Base-by-base conservation (phyloP, 768 basidiomycete species). In the Kwoniella shandongensis region DNA sequence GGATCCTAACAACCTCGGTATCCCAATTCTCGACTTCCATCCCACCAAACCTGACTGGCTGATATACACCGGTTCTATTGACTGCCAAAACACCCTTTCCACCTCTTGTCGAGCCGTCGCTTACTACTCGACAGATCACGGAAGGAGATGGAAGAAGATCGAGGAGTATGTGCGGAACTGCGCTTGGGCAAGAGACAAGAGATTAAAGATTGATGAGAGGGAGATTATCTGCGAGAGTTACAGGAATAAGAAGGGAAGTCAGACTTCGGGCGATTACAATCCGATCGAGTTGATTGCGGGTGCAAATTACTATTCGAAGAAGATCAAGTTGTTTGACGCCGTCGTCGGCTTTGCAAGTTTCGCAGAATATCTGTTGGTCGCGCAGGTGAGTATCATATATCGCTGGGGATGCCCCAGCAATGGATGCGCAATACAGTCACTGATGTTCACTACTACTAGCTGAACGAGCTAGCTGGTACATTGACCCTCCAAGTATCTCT, bases 221-320 rank as follows among this genome's bases (percentile, higher is more conserved):
- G 87, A 91, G 79, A 96, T 99, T 62, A 73, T 98, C 20, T 99
- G 96, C 81, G 94, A 98, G 79, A 85, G 84, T 1, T 96, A 87
- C 76, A 76, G 79, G 65, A 81, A 85, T 70, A 97, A 98, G 81
- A 79, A 82, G 63, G 94, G 92, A 2, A 81, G 81, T 23, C 96
- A 98, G 78, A 79, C 78, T 35, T 57, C 69, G 17, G 72, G 74
- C 30, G 86, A 88, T 66, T 76, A 77, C 27, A 89, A 89, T 69
- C 84, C 88, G 15, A 69, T 97, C 51, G 83, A 93, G 74, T 80
- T 98, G 41, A 81, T 93, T 23, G 83, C 84, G 12, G 94, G 96
- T 0, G 75, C 80, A 11, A 80, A 85, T 53, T 97, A 84, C 79
- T 97, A 85, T 72, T 62, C 62, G 44, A 84, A 81, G 61, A 87